Base-by-base conservation (phyloP, 495 filamentous ascomycete genomes). In the Astrothelium subdiscretum region DNA sequence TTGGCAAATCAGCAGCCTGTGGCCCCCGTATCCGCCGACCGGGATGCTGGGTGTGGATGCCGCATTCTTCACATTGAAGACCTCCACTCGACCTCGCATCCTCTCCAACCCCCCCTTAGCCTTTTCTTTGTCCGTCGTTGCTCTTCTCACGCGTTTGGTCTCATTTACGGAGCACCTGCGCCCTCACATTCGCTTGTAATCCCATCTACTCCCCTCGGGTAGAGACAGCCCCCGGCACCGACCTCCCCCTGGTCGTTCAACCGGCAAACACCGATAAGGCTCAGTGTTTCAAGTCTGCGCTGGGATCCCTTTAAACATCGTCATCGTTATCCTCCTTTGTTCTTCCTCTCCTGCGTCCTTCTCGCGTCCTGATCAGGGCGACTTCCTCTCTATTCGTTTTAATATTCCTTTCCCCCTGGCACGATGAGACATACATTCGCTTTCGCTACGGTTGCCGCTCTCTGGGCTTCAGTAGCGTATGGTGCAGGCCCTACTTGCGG, bases 401-500 rank as follows among this genome's bases (percentile, higher is more conserved):
- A 61, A 54, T 54, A 54, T 54, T 48, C n/a, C 12, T 27, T 29
- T 29, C 48, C 29, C 11, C 20, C 27, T 31, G 29, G 12, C 57
- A 48, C 32, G 35, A 31, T 42, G 51, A 35, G 20, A n/a, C 38
- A 26, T 31, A 18, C 38, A 20, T 32, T 67, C 35, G 62, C 60
- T 1, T 61, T 32, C n/a, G 63, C 70, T 32, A 68, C 67, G 24
- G 32, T 64, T 38, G 60, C 63, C 51, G 66, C 64, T 11, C 54
- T 67, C 29, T 63, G 62, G 18, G 27, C 51, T 13, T n/a, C 63
- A 15, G 38, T 42, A 2, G 59, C 57, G 22, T 59, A 11, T 15
- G 61, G 65, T 20, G 68, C 64, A 13, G 67, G 68, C 22, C 69
- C 73, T 18, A 74, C 72, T 26, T 90, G 88, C 75, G 75, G 75